phyloP scores from a whole-genome alignment of 192 early-diverging fungal species.

The Mortierella hygrophila region DNA sequence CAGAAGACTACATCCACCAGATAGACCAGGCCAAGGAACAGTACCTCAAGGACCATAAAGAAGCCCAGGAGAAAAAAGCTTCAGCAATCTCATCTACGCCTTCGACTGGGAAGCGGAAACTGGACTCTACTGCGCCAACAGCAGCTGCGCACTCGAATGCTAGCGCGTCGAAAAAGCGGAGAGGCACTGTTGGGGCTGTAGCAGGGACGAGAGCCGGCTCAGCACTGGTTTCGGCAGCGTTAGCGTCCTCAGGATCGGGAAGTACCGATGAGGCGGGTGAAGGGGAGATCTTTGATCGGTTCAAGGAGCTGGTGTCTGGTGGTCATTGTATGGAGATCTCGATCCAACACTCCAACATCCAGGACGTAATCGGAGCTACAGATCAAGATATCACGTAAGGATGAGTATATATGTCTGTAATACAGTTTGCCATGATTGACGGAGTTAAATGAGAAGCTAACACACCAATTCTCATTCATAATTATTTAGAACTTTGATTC shows the following conservation, averaged over 20 bases:
- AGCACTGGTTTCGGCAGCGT: neutral
- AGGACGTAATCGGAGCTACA: constrained; percentile 22
- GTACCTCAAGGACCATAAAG: constrained; percentile 33
- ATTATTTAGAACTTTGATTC: constrained; percentile 29
- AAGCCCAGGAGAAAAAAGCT: neutral
- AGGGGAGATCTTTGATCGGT: constrained; percentile 53
- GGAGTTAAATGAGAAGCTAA: neutral
- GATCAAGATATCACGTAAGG: constrained; percentile 61
- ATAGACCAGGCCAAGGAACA: constrained; percentile 55
- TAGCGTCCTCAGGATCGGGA: neutral
- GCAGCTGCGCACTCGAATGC: neutral
- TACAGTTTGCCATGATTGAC: neutral
- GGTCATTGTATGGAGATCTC: constrained; percentile 41
- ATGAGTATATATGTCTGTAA: neutral
- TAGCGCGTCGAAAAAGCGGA: neutral
- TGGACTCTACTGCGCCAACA: neutral
- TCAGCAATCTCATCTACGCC: neutral
- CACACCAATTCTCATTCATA: neutral
- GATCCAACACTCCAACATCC: constrained; percentile 52
- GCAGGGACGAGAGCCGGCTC: neutral
- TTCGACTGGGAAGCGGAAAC: neutral
- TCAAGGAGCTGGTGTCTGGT: constrained; percentile 38
- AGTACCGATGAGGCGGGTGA: neutral
- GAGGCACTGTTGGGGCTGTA: neutral
- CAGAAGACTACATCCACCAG: constrained; percentile 44